A percentile compares a stretch with the other conserved stretches of the same genome.
Conservation (phyloP, 164 flowering plant species). For the Akebia trifoliata region DNA sequence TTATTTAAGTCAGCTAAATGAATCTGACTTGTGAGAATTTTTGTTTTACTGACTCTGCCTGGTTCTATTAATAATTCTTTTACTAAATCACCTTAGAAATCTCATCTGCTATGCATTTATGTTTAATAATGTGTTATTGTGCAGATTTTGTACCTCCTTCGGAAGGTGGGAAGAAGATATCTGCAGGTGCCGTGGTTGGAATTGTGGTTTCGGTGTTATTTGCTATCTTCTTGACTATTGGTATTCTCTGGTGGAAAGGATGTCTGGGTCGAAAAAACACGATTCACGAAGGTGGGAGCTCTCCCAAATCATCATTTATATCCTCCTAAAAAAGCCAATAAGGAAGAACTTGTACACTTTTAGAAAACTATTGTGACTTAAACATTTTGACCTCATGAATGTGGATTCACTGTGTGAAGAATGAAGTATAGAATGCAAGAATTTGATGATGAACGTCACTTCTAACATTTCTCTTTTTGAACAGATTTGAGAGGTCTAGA, state of each 20-base stretch:
- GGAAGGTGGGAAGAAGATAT: conserved; percentile 19
- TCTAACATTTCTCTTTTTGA: too few relatives aligned
- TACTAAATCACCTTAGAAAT: neutral
- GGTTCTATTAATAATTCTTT: conserved; percentile 5
- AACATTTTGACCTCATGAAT: too few relatives aligned
- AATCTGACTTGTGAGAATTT: too few relatives aligned
- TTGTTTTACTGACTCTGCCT: too few relatives aligned
- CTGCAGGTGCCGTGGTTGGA: conserved; percentile 30
- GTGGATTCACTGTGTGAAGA: too few relatives aligned
- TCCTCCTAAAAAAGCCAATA: too few relatives aligned
- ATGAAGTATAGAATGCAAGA: too few relatives aligned
- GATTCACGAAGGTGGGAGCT: conserved; percentile 18
- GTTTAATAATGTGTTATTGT: neutral
- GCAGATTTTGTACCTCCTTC: conserved; percentile 22
- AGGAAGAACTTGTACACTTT: too few relatives aligned
- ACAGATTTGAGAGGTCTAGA: too few relatives aligned
- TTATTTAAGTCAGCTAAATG: too few relatives aligned
- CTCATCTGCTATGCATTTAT: neutral
- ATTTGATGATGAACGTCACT: too few relatives aligned
- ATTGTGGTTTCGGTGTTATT: conserved; percentile 24
- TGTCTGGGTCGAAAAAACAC: conserved; percentile 18
- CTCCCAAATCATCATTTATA: neutral
- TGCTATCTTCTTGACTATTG: conserved; percentile 20
- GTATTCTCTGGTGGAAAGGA: conserved; percentile 47
- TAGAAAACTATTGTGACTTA: too few relatives aligned